Evolutionary conservation across 306 rosid genomes (phyloP).

Genomic region (Datisca glomerata): DNA sequence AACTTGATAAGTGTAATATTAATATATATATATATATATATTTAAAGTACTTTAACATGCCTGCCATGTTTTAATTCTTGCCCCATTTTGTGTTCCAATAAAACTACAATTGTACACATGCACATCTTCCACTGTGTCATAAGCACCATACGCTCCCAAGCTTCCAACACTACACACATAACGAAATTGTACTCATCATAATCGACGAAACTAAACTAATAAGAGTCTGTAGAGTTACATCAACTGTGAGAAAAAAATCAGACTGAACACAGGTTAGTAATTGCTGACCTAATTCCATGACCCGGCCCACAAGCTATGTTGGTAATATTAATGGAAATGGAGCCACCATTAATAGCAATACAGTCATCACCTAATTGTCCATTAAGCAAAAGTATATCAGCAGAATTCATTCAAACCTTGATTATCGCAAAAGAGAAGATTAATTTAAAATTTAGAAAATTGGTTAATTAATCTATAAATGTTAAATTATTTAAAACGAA

Average conservation of each 20-base stretch:
- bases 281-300: constrained; percentile 42
- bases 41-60: constrained; percentile 13
- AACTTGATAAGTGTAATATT: background rate
- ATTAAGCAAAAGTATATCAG: background rate
- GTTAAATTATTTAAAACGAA: constrained; percentile 4
- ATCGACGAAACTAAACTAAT: background rate
- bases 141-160: constrained; percentile 34
- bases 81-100: constrained; percentile 37
- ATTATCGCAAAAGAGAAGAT: background rate
- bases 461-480: constrained; percentile 11
- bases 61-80: constrained; percentile 64
- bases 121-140: constrained; percentile 32
- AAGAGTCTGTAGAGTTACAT: background rate
- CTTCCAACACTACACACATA: constrained; percentile 48
- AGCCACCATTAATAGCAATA: background rate
- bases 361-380: background rate
- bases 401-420: background rate
- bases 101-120: constrained; percentile 36
- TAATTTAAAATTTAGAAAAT: background rate
- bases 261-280: background rate
- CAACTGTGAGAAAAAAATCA: background rate
- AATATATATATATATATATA: background rate
- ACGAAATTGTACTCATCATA: too few relatives aligned
- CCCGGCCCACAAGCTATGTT: constrained; percentile 45
- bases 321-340: constrained; percentile 9